Conservation (phyloP, 768 basidiomycete genomes). For the Cystofilobasidium macerans region DNA sequence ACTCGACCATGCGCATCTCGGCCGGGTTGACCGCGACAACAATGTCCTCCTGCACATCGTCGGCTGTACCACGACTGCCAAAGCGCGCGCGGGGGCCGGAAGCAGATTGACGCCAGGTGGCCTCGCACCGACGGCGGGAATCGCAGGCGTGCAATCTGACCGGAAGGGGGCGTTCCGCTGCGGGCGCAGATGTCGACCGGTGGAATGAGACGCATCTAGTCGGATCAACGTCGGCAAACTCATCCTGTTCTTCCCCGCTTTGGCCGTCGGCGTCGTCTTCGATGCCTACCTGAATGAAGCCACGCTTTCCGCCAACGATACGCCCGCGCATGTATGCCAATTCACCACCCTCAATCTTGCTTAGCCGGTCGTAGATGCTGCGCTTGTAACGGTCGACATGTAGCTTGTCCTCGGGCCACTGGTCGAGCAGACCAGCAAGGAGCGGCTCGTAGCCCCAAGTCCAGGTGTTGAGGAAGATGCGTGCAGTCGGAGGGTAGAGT, state of each 20-base stretch:
- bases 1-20: constrained; percentile 51
- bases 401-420: constrained; percentile 56
- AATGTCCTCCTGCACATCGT: neutral
- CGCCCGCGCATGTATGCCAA: constrained; percentile 51
- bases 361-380: constrained; percentile 44
- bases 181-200: too few relatives aligned
- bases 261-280: too few relatives aligned
- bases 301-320: neutral
- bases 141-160: too few relatives aligned
- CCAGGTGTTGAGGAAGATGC: constrained; percentile 87
- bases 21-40: constrained; percentile 81
- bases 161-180: too few relatives aligned
- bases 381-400: constrained; percentile 86
- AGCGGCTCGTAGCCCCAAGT: constrained; percentile 95
- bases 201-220: too few relatives aligned
- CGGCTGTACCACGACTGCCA: too few relatives aligned
- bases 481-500: constrained; percentile 52
- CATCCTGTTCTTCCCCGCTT: too few relatives aligned
- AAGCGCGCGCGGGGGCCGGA: too few relatives aligned
- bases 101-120: too few relatives aligned
- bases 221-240: too few relatives aligned
- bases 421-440: constrained; percentile 58
- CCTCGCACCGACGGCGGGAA: too few relatives aligned
- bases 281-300: too few relatives aligned
- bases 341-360: constrained; percentile 38